A percentile compares a stretch with the other conserved stretches of the same genome.
Evolutionary conservation across 129 eudicot species (phyloP).

Genomic region (Smallanthus sonchifolius): DNA sequence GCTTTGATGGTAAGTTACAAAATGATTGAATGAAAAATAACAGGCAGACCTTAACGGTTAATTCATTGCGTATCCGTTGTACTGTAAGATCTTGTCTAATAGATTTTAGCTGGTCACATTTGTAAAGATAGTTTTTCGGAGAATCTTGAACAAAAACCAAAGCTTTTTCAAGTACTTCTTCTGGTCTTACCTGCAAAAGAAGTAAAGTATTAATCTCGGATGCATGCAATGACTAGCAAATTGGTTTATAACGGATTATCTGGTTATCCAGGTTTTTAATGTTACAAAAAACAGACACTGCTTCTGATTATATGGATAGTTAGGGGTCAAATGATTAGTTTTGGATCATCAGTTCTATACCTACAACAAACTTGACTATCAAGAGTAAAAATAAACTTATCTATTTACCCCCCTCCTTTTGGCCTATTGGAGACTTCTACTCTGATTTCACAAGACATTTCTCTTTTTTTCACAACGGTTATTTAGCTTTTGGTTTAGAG

Average conservation of each 20-base stretch:
- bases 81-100: conserved; percentile 97
- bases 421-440: background rate
- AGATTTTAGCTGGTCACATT: conserved; percentile 95
- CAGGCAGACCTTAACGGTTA: conserved; percentile 74
- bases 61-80: conserved; percentile 82
- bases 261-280: background rate
- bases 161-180: conserved; percentile 87
- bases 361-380: background rate
- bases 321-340: background rate
- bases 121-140: conserved; percentile 75
- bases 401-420: background rate
- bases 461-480: background rate
- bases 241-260: background rate
- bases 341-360: background rate
- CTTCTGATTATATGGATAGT: background rate
- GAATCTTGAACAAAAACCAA: conserved; percentile 78
- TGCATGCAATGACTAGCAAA: background rate
- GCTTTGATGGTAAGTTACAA: background rate
- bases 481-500: background rate
- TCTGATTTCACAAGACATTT: background rate
- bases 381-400: background rate
- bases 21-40: background rate
- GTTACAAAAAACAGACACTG: background rate
- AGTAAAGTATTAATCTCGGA: background rate
- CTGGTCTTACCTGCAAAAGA: conserved; percentile 82